phyloP scores from a whole-genome alignment of 2,329 filamentous ascomycete genomes.

The Cadophora malorum region DNA sequence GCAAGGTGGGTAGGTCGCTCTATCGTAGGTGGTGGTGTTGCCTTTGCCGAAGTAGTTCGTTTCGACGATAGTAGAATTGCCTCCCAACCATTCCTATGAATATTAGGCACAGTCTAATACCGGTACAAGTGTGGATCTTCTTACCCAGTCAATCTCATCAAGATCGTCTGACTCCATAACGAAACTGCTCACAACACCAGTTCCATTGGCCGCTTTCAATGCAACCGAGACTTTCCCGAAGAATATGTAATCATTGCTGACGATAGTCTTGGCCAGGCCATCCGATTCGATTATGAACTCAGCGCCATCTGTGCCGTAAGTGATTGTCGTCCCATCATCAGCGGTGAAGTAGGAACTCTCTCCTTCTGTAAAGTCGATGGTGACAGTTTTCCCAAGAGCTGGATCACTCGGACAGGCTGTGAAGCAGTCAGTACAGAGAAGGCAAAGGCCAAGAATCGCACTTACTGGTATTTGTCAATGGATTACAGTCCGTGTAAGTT shows the following conservation, averaged over 20 bases:
- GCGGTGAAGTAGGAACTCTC: conserved; percentile 62
- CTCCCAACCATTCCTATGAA: conserved; percentile 53
- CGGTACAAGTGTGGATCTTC: not conserved
- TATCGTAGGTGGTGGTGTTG: conserved; percentile 71
- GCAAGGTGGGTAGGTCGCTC: conserved; percentile 65
- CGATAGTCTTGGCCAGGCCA: conserved; percentile 77
- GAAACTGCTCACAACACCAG: conserved; percentile 79
- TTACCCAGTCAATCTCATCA: conserved; percentile 81
- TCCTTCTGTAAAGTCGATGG: conserved; percentile 64
- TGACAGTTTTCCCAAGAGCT: conserved; percentile 70
- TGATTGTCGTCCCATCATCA: conserved; percentile 68
- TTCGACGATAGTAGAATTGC: conserved; percentile 65
- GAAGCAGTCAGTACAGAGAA: conserved; percentile 18
- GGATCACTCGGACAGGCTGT: conserved; percentile 68
- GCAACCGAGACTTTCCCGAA: conserved; percentile 79
- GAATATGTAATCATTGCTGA: conserved; percentile 82
- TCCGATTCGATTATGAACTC: conserved; percentile 72
- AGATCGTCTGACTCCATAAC: conserved; percentile 83
- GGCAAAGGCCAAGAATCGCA: not conserved
- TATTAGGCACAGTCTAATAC: not conserved
- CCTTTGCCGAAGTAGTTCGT: conserved; percentile 73
- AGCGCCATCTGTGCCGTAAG: conserved; percentile 68
- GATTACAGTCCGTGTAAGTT: conserved; percentile 78
- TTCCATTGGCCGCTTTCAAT: conserved; percentile 76
- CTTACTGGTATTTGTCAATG: conserved; percentile 60